phyloP scores from a whole-genome alignment of 805 yeast genomes.

The Lipomyces japonicus region DNA sequence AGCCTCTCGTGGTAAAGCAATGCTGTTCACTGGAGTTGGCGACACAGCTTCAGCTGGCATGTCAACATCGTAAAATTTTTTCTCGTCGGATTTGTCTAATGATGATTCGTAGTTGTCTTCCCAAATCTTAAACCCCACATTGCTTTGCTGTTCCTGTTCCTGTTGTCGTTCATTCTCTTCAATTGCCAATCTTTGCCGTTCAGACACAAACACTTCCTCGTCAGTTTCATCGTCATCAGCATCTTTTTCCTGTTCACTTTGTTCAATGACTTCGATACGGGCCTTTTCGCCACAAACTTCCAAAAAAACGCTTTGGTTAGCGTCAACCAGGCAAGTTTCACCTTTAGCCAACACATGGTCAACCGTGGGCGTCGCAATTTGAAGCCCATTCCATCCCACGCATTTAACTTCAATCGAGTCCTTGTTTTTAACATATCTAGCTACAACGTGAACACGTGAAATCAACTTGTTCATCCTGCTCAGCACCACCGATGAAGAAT shows the following conservation, averaged over 20 bases:
- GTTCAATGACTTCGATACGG: constrained; percentile 49
- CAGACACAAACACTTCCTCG: constrained; percentile 33
- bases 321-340: constrained; percentile 65
- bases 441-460: constrained; percentile 61
- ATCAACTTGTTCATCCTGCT: constrained; percentile 52
- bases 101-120: constrained; percentile 15
- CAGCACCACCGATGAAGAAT: constrained; percentile 50
- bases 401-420: constrained; percentile 57
- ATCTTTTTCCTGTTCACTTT: constrained; percentile 47
- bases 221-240: constrained; percentile 45
- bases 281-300: constrained; percentile 68
- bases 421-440: constrained; percentile 43
- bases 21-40: neutral
- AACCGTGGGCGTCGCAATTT: constrained; percentile 53
- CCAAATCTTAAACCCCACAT: constrained; percentile 9
- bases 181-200: neutral
- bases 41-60: neutral
- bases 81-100: constrained; percentile 3
- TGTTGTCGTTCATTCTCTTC: neutral
- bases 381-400: constrained; percentile 77
- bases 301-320: constrained; percentile 55
- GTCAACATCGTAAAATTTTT: neutral
- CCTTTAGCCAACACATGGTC: constrained; percentile 55
- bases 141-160: neutral
- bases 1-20: too few species aligned